Percentiles rank a stretch among this genome's conserved stretches.
Evolutionary conservation across 169 alveolate species (phyloP).

Genomic region (Plasmodium relictum): DNA sequence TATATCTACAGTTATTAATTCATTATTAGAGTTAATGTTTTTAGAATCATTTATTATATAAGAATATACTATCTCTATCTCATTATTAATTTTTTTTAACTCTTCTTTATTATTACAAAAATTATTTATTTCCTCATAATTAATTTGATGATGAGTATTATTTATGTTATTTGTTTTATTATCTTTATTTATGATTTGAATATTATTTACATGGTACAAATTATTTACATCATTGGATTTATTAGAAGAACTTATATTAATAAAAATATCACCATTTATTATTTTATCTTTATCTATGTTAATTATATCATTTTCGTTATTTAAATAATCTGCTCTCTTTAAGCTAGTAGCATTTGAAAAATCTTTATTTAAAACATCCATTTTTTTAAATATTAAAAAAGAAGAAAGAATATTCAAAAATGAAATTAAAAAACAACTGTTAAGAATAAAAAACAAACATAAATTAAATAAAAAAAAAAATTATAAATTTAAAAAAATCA

Average conservation of each 20-base stretch:
- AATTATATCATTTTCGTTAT: slow-evolving; percentile 9
- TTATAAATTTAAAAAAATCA: neutral
- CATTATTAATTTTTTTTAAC: slow-evolving; percentile 4
- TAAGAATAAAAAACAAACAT: neutral
- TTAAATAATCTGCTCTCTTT: slow-evolving; percentile 25
- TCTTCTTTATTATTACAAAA: slow-evolving; percentile 13
- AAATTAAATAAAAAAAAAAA: slow-evolving; percentile 27
- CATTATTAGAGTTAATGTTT: slow-evolving; percentile 42
- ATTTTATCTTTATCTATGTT: neutral
- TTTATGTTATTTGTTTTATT: slow-evolving; percentile 17
- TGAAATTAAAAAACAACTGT: too few relatives aligned
- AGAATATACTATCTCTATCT: slow-evolving; percentile 49
- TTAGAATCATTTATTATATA: slow-evolving; percentile 47
- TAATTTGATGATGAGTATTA: neutral
- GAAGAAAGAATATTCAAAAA: neutral
- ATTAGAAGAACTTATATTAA: slow-evolving; percentile 9
- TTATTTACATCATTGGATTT: neutral
- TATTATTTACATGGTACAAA: neutral
- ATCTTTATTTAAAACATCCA: slow-evolving; percentile 42
- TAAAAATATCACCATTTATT: neutral
- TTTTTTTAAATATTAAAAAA: neutral
- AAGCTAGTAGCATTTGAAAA: neutral
- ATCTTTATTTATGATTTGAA: slow-evolving; percentile 3
- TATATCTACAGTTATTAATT: slow-evolving; percentile 48
- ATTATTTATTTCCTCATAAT: slow-evolving; percentile 13